Evolutionary conservation across 345 rosid species (phyloP).

Genomic region (Citrus sinensis): DVS_A1.0 CM039166.1:23883501-23884000

Average conservation of each 20-base stretch:
- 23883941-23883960: slow-evolving; percentile 88
- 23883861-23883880: neutral
- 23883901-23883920: neutral
- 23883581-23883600: slow-evolving; percentile 95
- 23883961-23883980: slow-evolving; percentile 92
- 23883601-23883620: slow-evolving; percentile 84
- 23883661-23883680: slow-evolving; percentile 91
- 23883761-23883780: slow-evolving; percentile 89
- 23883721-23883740: slow-evolving; percentile 92
- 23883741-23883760: slow-evolving; percentile 98
- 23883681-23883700: slow-evolving; percentile 78
- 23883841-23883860: slow-evolving; percentile 71
- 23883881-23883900: neutral
- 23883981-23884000: slow-evolving; percentile 94
- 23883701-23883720: slow-evolving; percentile 81
- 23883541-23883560: slow-evolving; percentile 99
- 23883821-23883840: slow-evolving; percentile 89
- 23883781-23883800: slow-evolving; percentile 93
- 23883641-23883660: slow-evolving; percentile 82
- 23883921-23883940: slow-evolving; percentile 7
- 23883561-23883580: slow-evolving; percentile 98
- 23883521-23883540: slow-evolving; percentile 96
- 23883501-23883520: slow-evolving; percentile 94
- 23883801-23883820: slow-evolving; percentile 98
- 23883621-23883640: slow-evolving; percentile 80